Percentiles rank a stretch among this genome's conserved stretches.
These are phyloP conservation scores for Colletotrichum tanaceti DNA, from an alignment of 2,329 filamentous ascomycete species.

Conservation along the genomic window DNA sequence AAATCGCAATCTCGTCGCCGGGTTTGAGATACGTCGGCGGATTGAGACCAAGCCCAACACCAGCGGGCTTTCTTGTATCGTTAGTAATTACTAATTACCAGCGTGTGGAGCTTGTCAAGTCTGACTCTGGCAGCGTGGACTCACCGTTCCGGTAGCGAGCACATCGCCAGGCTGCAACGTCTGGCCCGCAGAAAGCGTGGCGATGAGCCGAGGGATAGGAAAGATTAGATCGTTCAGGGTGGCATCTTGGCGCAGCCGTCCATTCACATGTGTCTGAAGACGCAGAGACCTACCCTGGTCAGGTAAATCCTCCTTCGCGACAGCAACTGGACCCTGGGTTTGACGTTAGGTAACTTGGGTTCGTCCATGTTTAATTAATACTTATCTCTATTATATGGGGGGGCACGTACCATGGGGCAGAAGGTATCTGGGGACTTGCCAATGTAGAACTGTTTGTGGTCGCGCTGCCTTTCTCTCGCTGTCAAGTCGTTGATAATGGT, in stretches of 20 bases:
- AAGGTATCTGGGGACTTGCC: conserved; percentile 67
- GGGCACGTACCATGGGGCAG: conserved; percentile 64
- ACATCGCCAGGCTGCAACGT: conserved; percentile 60
- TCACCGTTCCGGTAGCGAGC: conserved; percentile 56
- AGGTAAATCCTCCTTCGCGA: conserved; percentile 58
- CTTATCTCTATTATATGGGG: too few species aligned
- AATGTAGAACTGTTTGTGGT: conserved; percentile 71
- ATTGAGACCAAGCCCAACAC: conserved; percentile 59
- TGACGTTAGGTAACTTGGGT: neutral
- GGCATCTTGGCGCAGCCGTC: conserved; percentile 58
- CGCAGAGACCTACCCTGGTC: conserved; percentile 48
- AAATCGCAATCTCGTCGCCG: conserved; percentile 56
- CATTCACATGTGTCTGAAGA: conserved; percentile 59
- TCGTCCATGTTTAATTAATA: too few species aligned
- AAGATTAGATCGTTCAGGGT: conserved; percentile 61
- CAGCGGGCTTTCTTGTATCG: conserved; percentile 47
- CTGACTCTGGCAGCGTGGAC: neutral
- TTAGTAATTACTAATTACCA: too few species aligned
- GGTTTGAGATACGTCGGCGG: conserved; percentile 55
- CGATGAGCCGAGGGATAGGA: conserved; percentile 55
- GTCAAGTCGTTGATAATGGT: conserved; percentile 68
- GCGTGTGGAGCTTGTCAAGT: neutral
- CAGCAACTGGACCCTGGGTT: conserved; percentile 60
- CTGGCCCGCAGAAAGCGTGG: conserved; percentile 54
- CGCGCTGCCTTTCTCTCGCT: conserved; percentile 61